Base-by-base conservation (phyloP, 139 green algal genomes). In the Nannochloris sp. region DNA sequence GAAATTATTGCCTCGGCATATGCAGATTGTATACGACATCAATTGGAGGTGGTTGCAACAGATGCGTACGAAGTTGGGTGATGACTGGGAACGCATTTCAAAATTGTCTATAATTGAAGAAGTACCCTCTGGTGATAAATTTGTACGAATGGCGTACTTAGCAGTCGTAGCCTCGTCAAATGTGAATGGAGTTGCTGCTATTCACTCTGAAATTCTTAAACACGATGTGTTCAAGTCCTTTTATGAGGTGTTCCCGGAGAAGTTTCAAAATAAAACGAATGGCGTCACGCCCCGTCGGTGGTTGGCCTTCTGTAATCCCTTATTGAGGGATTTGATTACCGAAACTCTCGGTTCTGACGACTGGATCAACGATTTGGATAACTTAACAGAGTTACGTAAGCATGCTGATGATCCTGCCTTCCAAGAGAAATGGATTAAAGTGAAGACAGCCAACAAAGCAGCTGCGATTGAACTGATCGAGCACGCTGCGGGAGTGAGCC, bases 11-110 rank as follows among this genome's bases (percentile, higher is more conserved):
- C 94, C 94, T 6, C 85, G 94, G 6, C 90, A 98, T 84, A 97
- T 97, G 90, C 75, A 99, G 81, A 98, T 99, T 72, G 92, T 99
- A 56, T 96, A 96, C 61, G 92, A 98, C 74, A 97, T 99, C 82
- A 97, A 99, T 85, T 95, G 89, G 84, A 85, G 93, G 53, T 95
- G 95, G 80, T 80, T 99, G 76, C 81, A 98, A 81, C 64, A 82
- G 69, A 65, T 97, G 67, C 81, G 86, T 61, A 67, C 60, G 45
- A 84, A 84, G 70, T 86, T 90, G 54, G 89, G 86, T 24, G 87
- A 94, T 47, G 86, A 99, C 76, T 90, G 81, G 75, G 81, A 90
- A 35, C 82, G 79, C 61, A 89, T 98, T 65, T 55, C 59, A 35
- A 71, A 77, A 68, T 89, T 99, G 87, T 92, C 76, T 51, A 96